Evolutionary conservation across 1,284 basidiomycete species (phyloP), one percentile per base, ranked within the genome.

Genomic region (Fomitopsis palustris): DNA sequence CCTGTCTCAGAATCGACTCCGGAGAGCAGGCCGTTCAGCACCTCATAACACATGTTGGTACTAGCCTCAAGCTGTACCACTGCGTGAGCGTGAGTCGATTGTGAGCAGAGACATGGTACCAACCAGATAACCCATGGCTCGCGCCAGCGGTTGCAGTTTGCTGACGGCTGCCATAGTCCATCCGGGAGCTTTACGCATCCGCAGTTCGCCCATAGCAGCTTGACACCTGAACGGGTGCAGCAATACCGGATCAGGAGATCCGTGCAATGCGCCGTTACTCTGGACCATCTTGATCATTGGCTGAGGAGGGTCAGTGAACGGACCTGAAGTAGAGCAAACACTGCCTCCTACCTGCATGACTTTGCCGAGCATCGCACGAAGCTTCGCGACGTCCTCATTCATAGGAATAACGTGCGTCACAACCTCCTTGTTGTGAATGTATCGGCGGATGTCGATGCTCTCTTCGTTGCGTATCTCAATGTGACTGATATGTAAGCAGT

Each of bases 391-490:
- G 8, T 84, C 81, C 2, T 80, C 82, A 25, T 76, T 81, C 83
- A 95, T 89, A 27, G 72, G 72, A 47, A 96, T 85, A 42, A 91
- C 76, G 67, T 95, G 91, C 61, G 88, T 82, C 61, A 86, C 75
- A 35, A 89, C 78, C 62, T 81, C 82, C 87, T 99, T 99, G 65
- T 92, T 86, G 71, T 96, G 90, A 66, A 96, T 84, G 71, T 98
- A 99, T 47, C 83, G 82, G 62, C 85, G 83, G 39, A 99, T 81
- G 73, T 99, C 97, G 41, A 96, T 76, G 64, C 95, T 95, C 58
- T 90, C 83, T 69, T 98, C 97, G 68, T 96, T 89, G 56, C 97
- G 84, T 61, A 98, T 94, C 71, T 99, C 96, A 63, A 99, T 96
- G 57, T 88, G 86, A 67, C 94, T 95, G 64, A 99, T 97, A 71